Percentiles rank a stretch among this genome's conserved stretches.
Evolutionary conservation across 352 stramenopile species (phyloP).

Genomic region (Phytophthora multivora): DNA sequence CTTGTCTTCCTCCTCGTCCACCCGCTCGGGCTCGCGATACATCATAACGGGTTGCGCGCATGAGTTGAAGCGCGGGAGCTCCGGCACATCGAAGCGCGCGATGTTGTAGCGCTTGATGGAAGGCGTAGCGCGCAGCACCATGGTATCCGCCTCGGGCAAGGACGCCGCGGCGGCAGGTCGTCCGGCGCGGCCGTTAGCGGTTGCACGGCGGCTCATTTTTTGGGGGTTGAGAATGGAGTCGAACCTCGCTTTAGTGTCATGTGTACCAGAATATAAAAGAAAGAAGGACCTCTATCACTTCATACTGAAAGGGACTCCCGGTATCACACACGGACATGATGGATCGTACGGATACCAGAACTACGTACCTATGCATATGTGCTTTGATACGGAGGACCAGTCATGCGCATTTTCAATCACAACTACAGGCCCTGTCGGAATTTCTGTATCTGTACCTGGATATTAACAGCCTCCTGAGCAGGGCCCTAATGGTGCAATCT

Average conservation of each 20-base stretch:
- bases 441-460: neutral
- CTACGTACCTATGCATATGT: too few species aligned
- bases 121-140: constrained; percentile 80
- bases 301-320: neutral
- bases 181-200: neutral
- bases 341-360: too few species aligned
- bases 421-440: too few species aligned
- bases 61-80: constrained; percentile 59
- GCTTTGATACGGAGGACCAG: too few species aligned
- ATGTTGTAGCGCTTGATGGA: constrained; percentile 91
- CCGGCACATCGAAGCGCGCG: constrained; percentile 76
- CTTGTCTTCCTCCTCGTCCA: constrained; percentile 82
- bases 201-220: constrained; percentile 24
- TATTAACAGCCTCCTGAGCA: too few species aligned
- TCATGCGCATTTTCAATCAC: too few species aligned
- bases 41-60: constrained; percentile 87
- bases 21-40: constrained; percentile 83
- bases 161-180: neutral
- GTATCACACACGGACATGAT: too few species aligned
- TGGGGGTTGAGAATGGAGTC: neutral
- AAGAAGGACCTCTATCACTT: neutral
- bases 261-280: neutral
- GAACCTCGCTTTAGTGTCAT: neutral
- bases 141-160: constrained; percentile 54
- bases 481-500: neutral